Conservation (phyloP, 345 rosid genomes). For the Iberis pinnata region DNA sequence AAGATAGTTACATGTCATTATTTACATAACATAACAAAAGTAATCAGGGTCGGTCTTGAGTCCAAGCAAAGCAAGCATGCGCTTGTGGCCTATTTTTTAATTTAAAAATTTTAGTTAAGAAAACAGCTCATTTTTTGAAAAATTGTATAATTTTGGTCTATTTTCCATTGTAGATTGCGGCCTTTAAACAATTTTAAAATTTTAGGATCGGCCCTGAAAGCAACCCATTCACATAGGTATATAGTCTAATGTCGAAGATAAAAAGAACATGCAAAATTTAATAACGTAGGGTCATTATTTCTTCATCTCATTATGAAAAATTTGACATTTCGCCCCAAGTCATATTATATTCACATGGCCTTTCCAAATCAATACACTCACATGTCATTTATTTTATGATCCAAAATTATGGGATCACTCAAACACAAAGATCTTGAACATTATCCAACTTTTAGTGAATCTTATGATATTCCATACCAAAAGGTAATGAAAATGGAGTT, state of each 20-base stretch:
- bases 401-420: constrained; percentile 17
- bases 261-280: constrained; percentile 14
- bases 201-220: too few species aligned
- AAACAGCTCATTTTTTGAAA: too few species aligned
- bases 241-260: constrained; percentile 12
- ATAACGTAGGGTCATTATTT: constrained; percentile 28
- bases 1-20: constrained; percentile 18
- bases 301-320: constrained; percentile 10
- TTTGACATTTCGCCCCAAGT: constrained; percentile 12
- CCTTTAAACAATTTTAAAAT: too few species aligned
- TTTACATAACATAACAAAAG: constrained; percentile 21
- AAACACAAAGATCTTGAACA: background rate
- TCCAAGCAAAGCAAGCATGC: too few species aligned
- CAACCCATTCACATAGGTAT: constrained; percentile 16
- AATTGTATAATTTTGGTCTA: too few species aligned
- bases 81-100: too few species aligned
- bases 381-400: constrained; percentile 22
- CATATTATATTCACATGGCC: constrained; percentile 25
- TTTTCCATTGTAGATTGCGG: too few species aligned
- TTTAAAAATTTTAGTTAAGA: too few species aligned
- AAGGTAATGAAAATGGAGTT: too few species aligned
- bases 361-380: constrained; percentile 23
- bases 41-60: too few species aligned
- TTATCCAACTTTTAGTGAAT: too few species aligned
- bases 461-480: background rate